Evolutionary conservation across 768 basidiomycete genomes (phyloP).

Genomic region (Rhodotorula taiwanensis): DNA sequence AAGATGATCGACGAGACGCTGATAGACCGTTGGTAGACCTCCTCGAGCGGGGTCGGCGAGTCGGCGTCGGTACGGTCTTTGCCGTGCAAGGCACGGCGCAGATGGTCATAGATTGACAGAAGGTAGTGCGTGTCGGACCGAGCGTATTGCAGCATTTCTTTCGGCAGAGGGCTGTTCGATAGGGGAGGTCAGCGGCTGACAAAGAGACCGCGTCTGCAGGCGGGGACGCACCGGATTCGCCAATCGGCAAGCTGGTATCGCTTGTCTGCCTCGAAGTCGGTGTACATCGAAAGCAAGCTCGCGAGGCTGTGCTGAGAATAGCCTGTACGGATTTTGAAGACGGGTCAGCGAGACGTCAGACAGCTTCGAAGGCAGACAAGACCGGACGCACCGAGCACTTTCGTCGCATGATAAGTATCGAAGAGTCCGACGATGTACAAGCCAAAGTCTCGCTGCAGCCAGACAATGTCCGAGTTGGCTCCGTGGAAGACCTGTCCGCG

Average conservation of each 20-base stretch:
- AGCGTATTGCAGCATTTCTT: constrained; percentile 86
- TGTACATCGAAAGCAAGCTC: constrained; percentile 75
- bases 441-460: constrained; percentile 94
- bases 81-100: constrained; percentile 64
- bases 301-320: constrained; percentile 79
- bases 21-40: constrained; percentile 25
- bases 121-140: constrained; percentile 95
- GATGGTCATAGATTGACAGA: constrained; percentile 80
- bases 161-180: constrained; percentile 58
- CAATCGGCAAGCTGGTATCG: constrained; percentile 95
- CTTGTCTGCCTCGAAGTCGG: constrained; percentile 85
- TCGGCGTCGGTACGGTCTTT: constrained; percentile 42
- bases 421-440: constrained; percentile 92
- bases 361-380: too few species aligned
- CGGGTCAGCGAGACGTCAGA: too few species aligned
- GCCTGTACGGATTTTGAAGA: constrained; percentile 48
- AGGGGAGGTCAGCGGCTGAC: background rate
- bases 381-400: constrained; percentile 57
- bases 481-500: constrained; percentile 75
- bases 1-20: constrained; percentile 7
- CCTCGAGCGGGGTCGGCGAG: constrained; percentile 8
- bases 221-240: constrained; percentile 65
- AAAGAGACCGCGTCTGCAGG: too few species aligned
- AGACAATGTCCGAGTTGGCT: constrained; percentile 84
- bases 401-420: constrained; percentile 92